These are phyloP conservation scores for Cardamine chenopodiifolia DNA, from an alignment of 345 rosid species.

Conservation along the genomic window DNA sequence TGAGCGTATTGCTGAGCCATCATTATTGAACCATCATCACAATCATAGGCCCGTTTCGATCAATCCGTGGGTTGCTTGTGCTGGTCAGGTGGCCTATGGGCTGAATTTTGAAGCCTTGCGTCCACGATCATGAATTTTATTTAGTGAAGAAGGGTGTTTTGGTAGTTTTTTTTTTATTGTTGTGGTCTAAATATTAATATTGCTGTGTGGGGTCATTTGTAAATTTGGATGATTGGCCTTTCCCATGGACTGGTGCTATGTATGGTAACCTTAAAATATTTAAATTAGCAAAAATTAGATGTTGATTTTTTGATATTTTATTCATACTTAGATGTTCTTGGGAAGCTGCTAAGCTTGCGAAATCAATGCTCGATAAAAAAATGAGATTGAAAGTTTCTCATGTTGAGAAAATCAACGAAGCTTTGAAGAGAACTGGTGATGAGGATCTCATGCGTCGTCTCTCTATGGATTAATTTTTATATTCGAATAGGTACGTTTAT, in stretches of 20 bases:
- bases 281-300: constrained; percentile 23
- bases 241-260: background rate
- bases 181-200: background rate
- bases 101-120: constrained; percentile 42
- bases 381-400: constrained; percentile 46
- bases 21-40: constrained; percentile 34
- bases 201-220: constrained; percentile 35
- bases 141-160: background rate
- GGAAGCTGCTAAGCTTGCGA: constrained; percentile 70
- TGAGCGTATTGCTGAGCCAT: constrained; percentile 65
- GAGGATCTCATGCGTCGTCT: constrained; percentile 48
- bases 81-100: constrained; percentile 41
- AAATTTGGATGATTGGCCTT: constrained; percentile 35
- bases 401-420: constrained; percentile 44
- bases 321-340: constrained; percentile 23
- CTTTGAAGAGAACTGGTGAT: constrained; percentile 51
- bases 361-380: constrained; percentile 57
- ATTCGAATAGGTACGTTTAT: no score
- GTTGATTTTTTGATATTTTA: background rate
- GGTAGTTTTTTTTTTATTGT: background rate
- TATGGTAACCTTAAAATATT: constrained; percentile 4
- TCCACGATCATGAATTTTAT: constrained; percentile 35
- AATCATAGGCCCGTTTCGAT: constrained; percentile 48
- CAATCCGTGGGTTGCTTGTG: constrained; percentile 58
- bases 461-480: background rate